Base-by-base conservation (phyloP, 2,329 filamentous ascomycete species). In the Epichloe brachyelytri region DNA sequence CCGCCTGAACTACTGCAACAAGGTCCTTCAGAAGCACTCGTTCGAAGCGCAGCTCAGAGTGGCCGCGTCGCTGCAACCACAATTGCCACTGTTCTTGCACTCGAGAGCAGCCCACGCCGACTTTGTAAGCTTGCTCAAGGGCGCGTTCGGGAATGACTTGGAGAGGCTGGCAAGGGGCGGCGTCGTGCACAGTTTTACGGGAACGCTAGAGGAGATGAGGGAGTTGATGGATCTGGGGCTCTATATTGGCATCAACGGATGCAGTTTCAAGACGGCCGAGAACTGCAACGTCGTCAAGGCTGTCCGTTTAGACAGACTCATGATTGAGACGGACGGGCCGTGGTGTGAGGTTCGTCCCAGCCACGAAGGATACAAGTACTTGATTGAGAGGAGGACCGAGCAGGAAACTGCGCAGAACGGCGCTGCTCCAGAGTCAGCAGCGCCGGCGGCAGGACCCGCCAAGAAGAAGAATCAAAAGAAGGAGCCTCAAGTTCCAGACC, bases 301-400 rank as follows among this genome's bases (percentile, higher is more conserved):
- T 54, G 81, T 97, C 39, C 85, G 83, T 11, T 71, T 98, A 11
- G 82, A 90, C 51, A 72, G 83, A 45, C 68, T 98, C 50, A 94
- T 97, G 77, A 81, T 98, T 46, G 93, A 98, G 74, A 98, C 93
- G 0, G 93, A 98, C 64, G 93, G 93, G 2, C 93, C 93, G 3
- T 98, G 93, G 86, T 98, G 93, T 63, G 93, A 98, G 66, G 91
- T 98, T 53, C 76, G 93, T 22, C 84, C 89, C 1, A 88, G 80
- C 33, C 91, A 98, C 68, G 89, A 90, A 33, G 88, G 88, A 2
- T 86, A 84, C 60, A 85, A 84, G 66, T 85, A 84, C 57, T 67
- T 81, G 11, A 65, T 79, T 4, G 70, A 74, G 54, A 67, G 68
- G 51, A 70, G 67, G 58, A 50, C 58, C 1, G 54, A 57, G 15